These are phyloP conservation scores for Phytophthora kernoviae DNA, from an alignment of 352 stramenopile genomes.

Conservation along the genomic window DNA sequence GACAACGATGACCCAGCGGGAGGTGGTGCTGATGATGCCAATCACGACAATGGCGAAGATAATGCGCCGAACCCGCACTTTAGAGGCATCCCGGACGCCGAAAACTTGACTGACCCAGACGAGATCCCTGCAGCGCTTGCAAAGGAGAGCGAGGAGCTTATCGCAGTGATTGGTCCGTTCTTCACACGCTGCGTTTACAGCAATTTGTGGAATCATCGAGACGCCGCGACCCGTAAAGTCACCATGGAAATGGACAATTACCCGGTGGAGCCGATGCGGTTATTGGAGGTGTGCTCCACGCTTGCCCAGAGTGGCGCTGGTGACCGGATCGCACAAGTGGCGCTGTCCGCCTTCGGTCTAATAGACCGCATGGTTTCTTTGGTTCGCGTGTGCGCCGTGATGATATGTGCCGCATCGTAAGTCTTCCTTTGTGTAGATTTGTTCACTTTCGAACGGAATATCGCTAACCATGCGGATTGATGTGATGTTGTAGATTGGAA, in stretches of 20 bases:
- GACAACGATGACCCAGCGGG: conserved; percentile 25
- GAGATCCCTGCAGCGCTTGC: conserved; percentile 64
- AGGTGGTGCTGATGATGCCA: conserved; percentile 19
- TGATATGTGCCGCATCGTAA: conserved; percentile 75
- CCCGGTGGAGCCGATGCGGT: conserved; percentile 43
- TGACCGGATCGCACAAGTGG: conserved; percentile 78
- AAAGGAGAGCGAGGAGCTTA: conserved; percentile 82
- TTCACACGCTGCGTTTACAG: conserved; percentile 86
- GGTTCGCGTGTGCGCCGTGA: conserved; percentile 50
- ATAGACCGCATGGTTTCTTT: conserved; percentile 65
- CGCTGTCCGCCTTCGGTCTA: conserved; percentile 72
- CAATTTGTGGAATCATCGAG: conserved; percentile 87
- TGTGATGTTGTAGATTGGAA: conserved; percentile 52
- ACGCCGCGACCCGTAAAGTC: conserved; percentile 86
- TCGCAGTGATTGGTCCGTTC: conserved; percentile 74
- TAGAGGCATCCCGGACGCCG: conserved; percentile 65
- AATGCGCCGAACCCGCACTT: conserved; percentile 57
- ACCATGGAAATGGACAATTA: conserved; percentile 74
- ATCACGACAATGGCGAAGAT: conserved; percentile 15
- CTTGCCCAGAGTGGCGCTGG: conserved; percentile 74
- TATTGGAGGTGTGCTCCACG: conserved; percentile 68
- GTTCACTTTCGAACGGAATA: background rate
- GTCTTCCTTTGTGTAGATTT: conserved; percentile 10
- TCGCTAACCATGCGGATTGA: background rate
- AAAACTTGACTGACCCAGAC: conserved; percentile 74